Evolutionary conservation across 345 rosid genomes (phyloP).

Genomic region (Linum lewisii): DNA sequence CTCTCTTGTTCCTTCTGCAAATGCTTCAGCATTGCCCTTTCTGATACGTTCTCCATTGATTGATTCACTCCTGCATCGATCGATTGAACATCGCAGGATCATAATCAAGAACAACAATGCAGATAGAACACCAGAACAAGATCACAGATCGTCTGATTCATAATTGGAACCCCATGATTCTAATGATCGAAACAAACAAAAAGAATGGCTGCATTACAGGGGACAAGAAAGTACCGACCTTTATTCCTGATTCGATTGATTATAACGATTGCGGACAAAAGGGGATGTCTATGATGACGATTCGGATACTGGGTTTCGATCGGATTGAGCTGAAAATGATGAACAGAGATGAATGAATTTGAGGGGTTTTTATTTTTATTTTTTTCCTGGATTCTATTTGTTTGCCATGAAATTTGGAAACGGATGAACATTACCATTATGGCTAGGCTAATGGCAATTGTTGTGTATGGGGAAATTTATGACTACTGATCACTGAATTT

Average conservation of each 20-base stretch:
- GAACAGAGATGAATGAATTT: not conserved
- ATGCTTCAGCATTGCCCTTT: conserved; percentile 31
- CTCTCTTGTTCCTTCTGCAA: conserved; percentile 67
- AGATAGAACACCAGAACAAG: no score
- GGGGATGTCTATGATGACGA: not conserved
- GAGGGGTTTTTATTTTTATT: no score
- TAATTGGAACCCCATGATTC: not conserved
- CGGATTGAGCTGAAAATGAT: not conserved
- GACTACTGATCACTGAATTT: not conserved
- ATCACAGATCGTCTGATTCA: no score
- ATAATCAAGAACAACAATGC: no score
- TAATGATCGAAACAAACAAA: not conserved
- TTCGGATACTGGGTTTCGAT: not conserved
- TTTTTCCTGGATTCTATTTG: not conserved
- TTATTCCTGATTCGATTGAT: not conserved
- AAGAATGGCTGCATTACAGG: not conserved
- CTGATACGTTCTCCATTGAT: conserved; percentile 28
- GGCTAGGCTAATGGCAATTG: not conserved
- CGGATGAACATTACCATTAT: not conserved
- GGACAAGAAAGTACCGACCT: not conserved
- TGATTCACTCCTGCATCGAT: not conserved
- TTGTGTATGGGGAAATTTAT: no score
- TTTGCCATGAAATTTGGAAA: not conserved
- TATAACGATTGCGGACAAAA: no score
- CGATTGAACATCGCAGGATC: no score